A percentile compares a stretch with the other conserved stretches of the same genome.
Conservation (phyloP, 116 monocot genomes). For the Cymodocea nodosa region DNA sequence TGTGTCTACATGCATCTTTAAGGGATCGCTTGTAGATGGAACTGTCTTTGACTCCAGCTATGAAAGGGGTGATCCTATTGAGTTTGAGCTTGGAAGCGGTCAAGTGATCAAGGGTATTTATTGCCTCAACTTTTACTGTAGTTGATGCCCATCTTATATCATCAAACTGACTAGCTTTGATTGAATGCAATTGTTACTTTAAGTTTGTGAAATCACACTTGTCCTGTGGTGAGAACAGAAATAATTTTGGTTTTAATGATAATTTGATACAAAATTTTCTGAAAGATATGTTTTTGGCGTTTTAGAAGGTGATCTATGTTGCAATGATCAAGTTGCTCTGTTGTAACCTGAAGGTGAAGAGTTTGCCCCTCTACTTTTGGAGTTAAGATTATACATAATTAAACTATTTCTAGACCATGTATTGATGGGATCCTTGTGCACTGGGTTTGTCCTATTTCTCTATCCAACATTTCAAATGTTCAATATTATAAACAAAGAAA, state of each 20-base stretch:
- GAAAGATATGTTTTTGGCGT: too few relatives aligned
- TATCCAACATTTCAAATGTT: not conserved
- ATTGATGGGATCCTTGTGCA: not conserved
- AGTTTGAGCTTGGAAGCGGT: slow-evolving; percentile 85
- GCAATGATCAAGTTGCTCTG: too few relatives aligned
- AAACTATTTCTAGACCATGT: too few relatives aligned
- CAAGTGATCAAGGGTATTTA: slow-evolving; percentile 93
- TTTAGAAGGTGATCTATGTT: too few relatives aligned
- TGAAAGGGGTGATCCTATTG: slow-evolving; percentile 97
- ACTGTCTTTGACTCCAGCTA: slow-evolving; percentile 93
- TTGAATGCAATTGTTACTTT: too few relatives aligned
- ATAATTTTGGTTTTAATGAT: too few relatives aligned
- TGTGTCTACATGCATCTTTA: slow-evolving; percentile 1
- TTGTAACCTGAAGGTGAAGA: too few relatives aligned
- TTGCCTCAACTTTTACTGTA: not conserved
- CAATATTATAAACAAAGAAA: not conserved
- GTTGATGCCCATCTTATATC: not conserved
- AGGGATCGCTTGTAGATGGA: slow-evolving; percentile 89
- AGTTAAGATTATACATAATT: too few relatives aligned
- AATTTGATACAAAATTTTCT: too few relatives aligned
- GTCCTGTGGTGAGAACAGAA: too few relatives aligned
- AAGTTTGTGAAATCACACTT: too few relatives aligned
- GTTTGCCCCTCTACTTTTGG: too few relatives aligned
- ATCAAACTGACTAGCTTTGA: not conserved
- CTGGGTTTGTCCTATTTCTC: not conserved